phyloP scores from a whole-genome alignment of 2,329 filamentous ascomycete genomes.

The Hypoxylon sp. region DNA sequence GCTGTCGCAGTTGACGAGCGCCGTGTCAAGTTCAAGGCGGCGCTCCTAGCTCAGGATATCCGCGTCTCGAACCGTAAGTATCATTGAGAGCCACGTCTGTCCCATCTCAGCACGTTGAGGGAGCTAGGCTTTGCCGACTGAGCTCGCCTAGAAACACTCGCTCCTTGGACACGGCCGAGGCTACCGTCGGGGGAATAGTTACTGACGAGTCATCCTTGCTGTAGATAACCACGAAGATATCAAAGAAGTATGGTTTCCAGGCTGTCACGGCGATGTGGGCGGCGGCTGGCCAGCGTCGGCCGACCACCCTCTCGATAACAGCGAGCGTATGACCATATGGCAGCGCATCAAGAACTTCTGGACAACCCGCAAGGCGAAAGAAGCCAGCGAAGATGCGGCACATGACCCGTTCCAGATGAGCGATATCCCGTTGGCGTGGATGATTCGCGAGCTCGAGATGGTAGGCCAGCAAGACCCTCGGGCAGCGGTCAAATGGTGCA shows the following conservation, averaged over 20 bases:
- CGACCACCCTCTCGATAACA: slow-evolving; percentile 34
- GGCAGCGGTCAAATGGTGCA: slow-evolving; percentile 49
- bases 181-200: neutral
- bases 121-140: neutral
- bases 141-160: neutral
- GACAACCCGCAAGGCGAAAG: slow-evolving; percentile 45
- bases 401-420: slow-evolving; percentile 54
- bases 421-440: slow-evolving; percentile 60
- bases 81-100: neutral
- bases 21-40: slow-evolving; percentile 63
- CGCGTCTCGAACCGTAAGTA: slow-evolving; percentile 24
- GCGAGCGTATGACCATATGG: slow-evolving; percentile 45
- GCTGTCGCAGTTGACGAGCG: slow-evolving; percentile 62
- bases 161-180: neutral
- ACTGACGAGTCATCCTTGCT: neutral
- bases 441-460: slow-evolving; percentile 58
- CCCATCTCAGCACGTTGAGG: neutral
- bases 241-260: slow-evolving; percentile 64
- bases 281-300: slow-evolving; percentile 57
- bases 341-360: slow-evolving; percentile 49
- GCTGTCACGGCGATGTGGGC: slow-evolving; percentile 62
- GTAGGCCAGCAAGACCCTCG: slow-evolving; percentile 45
- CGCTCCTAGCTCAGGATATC: slow-evolving; percentile 55
- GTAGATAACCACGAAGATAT: slow-evolving; percentile 50
- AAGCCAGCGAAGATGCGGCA: slow-evolving; percentile 44